Evolutionary conservation across 345 rosid genomes (phyloP), one percentile per base, ranked within the genome.

Genomic region (Brassica juncea): DNA sequence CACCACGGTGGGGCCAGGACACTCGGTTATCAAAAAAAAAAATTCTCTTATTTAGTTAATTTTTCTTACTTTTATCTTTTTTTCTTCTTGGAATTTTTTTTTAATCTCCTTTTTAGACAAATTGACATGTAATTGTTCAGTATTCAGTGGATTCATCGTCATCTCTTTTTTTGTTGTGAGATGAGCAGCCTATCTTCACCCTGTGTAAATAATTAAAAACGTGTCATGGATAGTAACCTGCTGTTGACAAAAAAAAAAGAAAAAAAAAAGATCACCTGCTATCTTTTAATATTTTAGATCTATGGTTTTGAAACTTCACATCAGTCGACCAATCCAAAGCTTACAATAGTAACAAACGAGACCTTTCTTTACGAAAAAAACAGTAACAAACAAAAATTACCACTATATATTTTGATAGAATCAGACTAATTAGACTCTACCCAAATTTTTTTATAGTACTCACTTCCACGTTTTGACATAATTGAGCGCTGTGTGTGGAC

Each of bases 401-500:
- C 19, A 63, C 49, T 11, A 59, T 59, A 9, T 59, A 9, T 59
- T 27, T 27, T 60, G 65, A 10, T 60, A 5, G 34, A 27, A 27
- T 60, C 65, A 60, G 15, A 59, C 12, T 59, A 59, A 28, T 28
- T 34, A 34, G 35, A 74, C 27, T 28, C 6, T 15, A 42, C 47
- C n/a, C 0, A 39, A 44, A 11, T 30, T 30, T 27, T 12, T n/a
- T 1, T 57, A 57, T 67, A 28, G 60, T 0, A 42, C 10, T 76
- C 66, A 44, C 25, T 37, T 37, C 8, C 30, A n/a, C 2, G 30
- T 77, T 77, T 71, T 54, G 1, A 49, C 28, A 77, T 12, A 35
- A 55, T 15, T 8, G n/a, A 25, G 64, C 37, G 37, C 62, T 58
- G 62, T n/a, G 6, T 77, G 55, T 5, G 75, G 80, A 77, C 75